phyloP scores from a whole-genome alignment of 768 basidiomycete genomes.

The Lactifluus volemus region DNA sequence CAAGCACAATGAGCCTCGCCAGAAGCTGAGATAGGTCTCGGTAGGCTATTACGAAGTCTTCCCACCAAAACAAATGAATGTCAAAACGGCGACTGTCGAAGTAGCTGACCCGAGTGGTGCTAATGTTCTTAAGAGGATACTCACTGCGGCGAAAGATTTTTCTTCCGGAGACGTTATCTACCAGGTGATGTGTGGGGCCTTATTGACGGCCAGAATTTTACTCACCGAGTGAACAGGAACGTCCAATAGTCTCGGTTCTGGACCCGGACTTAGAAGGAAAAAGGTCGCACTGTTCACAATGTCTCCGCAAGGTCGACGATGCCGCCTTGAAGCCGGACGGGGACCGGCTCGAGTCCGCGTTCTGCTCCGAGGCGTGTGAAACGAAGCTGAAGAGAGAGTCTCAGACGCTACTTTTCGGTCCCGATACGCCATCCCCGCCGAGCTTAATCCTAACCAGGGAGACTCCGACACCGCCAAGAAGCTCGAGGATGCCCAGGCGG shows the following conservation, averaged over 20 bases:
- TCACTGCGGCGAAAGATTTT: slow-evolving; percentile 61
- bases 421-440: slow-evolving; percentile 51
- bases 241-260: slow-evolving; percentile 60
- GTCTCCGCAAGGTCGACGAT: slow-evolving; percentile 49
- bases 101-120: slow-evolving; percentile 23
- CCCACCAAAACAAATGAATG: slow-evolving; percentile 65
- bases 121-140: slow-evolving; percentile 33
- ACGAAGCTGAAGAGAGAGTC: slow-evolving; percentile 46
- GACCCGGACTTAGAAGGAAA: slow-evolving; percentile 62
- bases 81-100: slow-evolving; percentile 41
- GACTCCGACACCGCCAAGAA: slow-evolving; percentile 31
- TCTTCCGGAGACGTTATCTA: slow-evolving; percentile 68
- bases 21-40: slow-evolving; percentile 21
- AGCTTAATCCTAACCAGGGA: slow-evolving; percentile 26
- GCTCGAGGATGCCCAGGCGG: slow-evolving; percentile 51
- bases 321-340: slow-evolving; percentile 36
- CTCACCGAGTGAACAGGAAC: slow-evolving; percentile 43
- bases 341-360: slow-evolving; percentile 50
- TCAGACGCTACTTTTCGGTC: slow-evolving; percentile 62
- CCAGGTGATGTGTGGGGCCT: slow-evolving; percentile 36
- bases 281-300: slow-evolving; percentile 66
- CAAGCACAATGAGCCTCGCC: slow-evolving; percentile 8
- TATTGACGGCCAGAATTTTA: not conserved
- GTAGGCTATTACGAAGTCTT: slow-evolving; percentile 72
- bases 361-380: slow-evolving; percentile 68